Conservation (phyloP, 2,329 filamentous ascomycete genomes). For the Colletotrichum euphorbiae region DNA sequence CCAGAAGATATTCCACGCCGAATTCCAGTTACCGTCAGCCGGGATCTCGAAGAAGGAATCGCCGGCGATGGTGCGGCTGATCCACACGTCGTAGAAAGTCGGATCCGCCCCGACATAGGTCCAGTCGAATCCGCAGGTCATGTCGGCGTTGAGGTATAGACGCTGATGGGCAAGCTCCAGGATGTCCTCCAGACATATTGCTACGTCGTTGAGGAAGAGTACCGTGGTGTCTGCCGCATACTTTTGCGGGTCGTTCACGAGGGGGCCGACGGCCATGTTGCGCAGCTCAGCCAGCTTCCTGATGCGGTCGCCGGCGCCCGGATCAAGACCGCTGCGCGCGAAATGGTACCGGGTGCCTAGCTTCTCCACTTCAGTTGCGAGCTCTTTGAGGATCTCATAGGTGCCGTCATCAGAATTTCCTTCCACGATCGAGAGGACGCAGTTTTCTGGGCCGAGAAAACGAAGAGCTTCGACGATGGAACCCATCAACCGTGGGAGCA, state of each 20-base stretch:
- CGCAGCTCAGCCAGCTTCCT: constrained; percentile 60
- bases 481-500: constrained; percentile 64
- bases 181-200: constrained; percentile 65
- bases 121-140: constrained; percentile 72
- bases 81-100: constrained; percentile 68
- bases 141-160: constrained; percentile 61
- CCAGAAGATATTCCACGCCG: constrained; percentile 64
- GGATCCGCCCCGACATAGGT: constrained; percentile 55
- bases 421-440: constrained; percentile 66
- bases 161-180: constrained; percentile 58
- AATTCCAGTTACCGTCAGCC: constrained; percentile 60
- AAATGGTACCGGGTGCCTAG: constrained; percentile 57
- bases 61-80: constrained; percentile 63
- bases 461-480: constrained; percentile 61
- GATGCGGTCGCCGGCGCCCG: constrained; percentile 58
- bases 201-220: constrained; percentile 67
- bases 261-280: constrained; percentile 62
- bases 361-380: constrained; percentile 53
- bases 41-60: constrained; percentile 68
- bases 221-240: constrained; percentile 52
- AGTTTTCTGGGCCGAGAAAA: constrained; percentile 62
- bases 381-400: constrained; percentile 57
- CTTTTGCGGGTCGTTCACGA: constrained; percentile 42
- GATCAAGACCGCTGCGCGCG: constrained; percentile 56
- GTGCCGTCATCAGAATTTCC: constrained; percentile 68